Conservation (phyloP, 257 asterid genomes). For the Eustoma russellianum region DNA sequence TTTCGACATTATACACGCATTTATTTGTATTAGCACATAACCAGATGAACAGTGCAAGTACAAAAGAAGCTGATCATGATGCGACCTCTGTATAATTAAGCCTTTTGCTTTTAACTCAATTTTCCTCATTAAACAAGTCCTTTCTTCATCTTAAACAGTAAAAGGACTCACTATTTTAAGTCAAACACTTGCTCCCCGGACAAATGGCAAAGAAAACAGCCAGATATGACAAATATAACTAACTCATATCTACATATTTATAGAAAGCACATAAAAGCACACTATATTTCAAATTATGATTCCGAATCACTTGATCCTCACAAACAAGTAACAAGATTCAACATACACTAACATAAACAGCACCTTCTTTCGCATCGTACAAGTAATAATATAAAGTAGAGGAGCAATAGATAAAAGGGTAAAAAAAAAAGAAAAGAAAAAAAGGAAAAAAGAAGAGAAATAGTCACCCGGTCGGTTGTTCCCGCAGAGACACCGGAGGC, state of each 20-base stretch:
- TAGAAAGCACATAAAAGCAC: background rate
- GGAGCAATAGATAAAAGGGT: background rate
- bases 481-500: constrained; percentile 36
- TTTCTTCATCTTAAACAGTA: no score
- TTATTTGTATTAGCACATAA: no score
- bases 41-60: no score
- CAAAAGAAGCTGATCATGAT: no score
- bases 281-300: background rate
- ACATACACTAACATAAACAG: background rate
- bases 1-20: no score
- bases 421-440: background rate
- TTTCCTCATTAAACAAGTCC: no score
- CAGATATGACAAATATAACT: no score
- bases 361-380: background rate
- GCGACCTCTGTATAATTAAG: no score
- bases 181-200: no score
- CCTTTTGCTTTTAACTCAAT: no score
- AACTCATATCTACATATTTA: background rate
- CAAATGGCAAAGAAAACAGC: no score
- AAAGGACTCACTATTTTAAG: no score
- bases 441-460: constrained; percentile 1
- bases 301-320: background rate
- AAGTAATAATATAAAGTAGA: background rate
- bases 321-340: background rate
- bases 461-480: constrained; percentile 18